Conservation (phyloP, 441 rosid species). For the Adansonia grandidieri region DNA sequence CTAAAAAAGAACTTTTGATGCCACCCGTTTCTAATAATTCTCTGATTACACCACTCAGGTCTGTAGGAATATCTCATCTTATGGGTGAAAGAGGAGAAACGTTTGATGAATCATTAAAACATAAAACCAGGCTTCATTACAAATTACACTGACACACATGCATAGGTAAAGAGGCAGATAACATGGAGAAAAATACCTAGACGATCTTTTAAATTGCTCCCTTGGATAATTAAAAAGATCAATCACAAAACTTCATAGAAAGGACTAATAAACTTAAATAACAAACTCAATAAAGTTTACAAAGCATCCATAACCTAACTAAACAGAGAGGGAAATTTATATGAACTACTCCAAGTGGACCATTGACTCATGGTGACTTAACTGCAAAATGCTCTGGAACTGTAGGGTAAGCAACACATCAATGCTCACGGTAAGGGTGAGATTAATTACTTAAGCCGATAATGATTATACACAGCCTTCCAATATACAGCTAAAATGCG, state of each 20-base stretch:
- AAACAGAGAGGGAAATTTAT: neutral
- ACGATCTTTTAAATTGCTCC: neutral
- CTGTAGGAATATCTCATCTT: too few species aligned
- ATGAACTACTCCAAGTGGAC: neutral
- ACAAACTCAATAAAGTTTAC: neutral
- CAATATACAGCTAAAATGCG: neutral
- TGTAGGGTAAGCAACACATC: neutral
- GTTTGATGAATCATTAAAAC: neutral
- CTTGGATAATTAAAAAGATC: neutral
- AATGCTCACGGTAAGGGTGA: neutral
- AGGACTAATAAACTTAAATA: neutral
- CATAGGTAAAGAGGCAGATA: neutral
- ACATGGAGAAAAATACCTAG: neutral
- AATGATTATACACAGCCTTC: neutral
- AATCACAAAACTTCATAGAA: neutral
- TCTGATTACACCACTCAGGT: slow-evolving; percentile 82
- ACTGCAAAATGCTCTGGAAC: neutral
- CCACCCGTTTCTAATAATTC: slow-evolving; percentile 48
- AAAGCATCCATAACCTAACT: too few species aligned
- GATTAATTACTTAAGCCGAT: neutral
- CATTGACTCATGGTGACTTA: neutral
- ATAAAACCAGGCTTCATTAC: neutral
- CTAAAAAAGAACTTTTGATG: slow-evolving; percentile 20
- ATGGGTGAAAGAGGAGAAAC: slow-evolving; percentile 6
- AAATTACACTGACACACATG: neutral